These are phyloP conservation scores for Circinella umbellata DNA, from an alignment of 371 early-diverging fungal genomes.

Conservation along the genomic window DNA sequence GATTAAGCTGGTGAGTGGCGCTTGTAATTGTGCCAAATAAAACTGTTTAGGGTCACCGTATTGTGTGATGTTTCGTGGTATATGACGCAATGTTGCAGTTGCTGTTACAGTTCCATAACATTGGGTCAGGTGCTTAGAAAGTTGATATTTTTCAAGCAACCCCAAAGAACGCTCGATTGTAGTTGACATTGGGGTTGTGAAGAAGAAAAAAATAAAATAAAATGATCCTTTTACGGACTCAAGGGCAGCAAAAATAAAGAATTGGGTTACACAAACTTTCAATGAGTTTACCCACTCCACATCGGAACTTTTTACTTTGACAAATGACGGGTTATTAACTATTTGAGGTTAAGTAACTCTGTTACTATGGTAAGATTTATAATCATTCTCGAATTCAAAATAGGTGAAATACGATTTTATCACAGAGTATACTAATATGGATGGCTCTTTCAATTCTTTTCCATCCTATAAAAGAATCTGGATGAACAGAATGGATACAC, in stretches of 20 bases:
- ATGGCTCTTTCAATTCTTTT: too few relatives aligned
- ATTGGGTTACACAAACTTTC: too few relatives aligned
- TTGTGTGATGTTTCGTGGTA: slow-evolving; percentile 12
- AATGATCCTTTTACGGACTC: neutral
- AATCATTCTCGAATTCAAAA: too few relatives aligned
- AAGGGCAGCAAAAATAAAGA: neutral
- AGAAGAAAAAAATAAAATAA: neutral
- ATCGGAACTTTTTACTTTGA: too few relatives aligned
- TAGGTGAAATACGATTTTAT: too few relatives aligned
- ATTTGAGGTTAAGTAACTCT: too few relatives aligned
- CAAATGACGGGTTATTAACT: too few relatives aligned
- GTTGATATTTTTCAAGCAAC: slow-evolving; percentile 46
- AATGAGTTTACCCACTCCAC: too few relatives aligned
- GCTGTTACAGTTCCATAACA: slow-evolving; percentile 42
- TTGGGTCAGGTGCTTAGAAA: slow-evolving; percentile 32
- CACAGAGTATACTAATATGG: too few relatives aligned
- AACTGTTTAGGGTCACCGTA: slow-evolving; percentile 8
- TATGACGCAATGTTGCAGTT: slow-evolving; percentile 24
- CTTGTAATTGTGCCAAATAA: slow-evolving; percentile 22
- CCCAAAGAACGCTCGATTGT: slow-evolving; percentile 25
- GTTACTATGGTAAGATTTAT: too few relatives aligned
- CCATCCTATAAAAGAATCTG: too few relatives aligned
- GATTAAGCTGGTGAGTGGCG: slow-evolving; percentile 30
- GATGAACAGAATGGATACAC: too few relatives aligned
- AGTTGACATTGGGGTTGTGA: neutral